Evolutionary conservation across 371 early-diverging fungal genomes (phyloP), one percentile per base, ranked within the genome.

Genomic region (Mucor plumbeus): DNA sequence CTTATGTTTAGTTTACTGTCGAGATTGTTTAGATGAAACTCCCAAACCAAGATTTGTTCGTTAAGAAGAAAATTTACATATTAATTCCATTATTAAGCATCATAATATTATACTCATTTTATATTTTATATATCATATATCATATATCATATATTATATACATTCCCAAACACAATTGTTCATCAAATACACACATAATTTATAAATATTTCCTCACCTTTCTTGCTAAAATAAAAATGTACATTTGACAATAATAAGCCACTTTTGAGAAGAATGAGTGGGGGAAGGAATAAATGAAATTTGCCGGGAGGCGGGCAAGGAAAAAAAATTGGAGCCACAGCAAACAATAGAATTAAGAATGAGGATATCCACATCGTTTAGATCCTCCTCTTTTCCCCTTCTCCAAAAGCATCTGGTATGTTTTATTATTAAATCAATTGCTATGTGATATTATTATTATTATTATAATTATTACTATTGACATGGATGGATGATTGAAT

Each of bases 1-100:
- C 3, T 47, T 72, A 33, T 77, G 73, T 53, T 47, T 77, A 6
- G 77, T 79, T 6, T 80, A 74, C 39, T 86, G 86, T 60, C 77
- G 86, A n/a, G 81, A 71, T 56, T 86, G 86, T 59, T 58, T 73
- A 33, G 69, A 73, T 56, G 66, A 69, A 26, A 69, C 64, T 21
- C 73, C 69, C 0, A 69, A 65, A 17, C 61, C 65, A 59, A 69
- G 62, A 53, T 73, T 73, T 73, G 73, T 73, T n/a, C 69, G 73
- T 36, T 68, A 61, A 63, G 26, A 61, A 63, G 26, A 26, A 1
- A 26, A 26, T 26, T 26, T 3, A 26, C 26, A 26, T 26, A 1
- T 26, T 1, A 1, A 26, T 26, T 26, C 3, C 26, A 26, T 26
- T 1, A 26, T 26, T 26, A 26, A 26, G 3, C 26, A 26, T 3